Evolutionary conservation across 371 early-diverging fungal genomes (phyloP).

Genomic region (Mortierella sp.): DNA sequence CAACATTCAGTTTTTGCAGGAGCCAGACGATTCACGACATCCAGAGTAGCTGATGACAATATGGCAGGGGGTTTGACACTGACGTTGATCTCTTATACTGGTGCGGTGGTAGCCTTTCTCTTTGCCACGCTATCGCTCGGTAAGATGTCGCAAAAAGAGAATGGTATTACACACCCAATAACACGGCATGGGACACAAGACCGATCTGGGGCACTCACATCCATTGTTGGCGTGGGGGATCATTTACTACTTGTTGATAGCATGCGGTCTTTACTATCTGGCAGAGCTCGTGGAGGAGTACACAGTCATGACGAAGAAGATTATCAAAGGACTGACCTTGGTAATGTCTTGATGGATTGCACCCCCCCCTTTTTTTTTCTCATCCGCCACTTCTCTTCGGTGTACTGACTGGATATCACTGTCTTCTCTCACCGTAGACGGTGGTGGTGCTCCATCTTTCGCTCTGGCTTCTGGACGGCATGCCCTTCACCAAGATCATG

Average conservation of each 20-base stretch:
- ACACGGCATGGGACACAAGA: too few species aligned
- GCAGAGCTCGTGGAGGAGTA: constrained; percentile 77
- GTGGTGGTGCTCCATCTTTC: constrained; percentile 72
- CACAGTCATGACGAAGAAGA: constrained; percentile 80
- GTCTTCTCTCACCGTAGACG: constrained; percentile 43
- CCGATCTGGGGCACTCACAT: too few species aligned
- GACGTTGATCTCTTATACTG: constrained; percentile 40
- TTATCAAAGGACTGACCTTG: constrained; percentile 75
- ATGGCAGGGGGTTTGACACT: constrained; percentile 29
- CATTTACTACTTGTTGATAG: too few species aligned
- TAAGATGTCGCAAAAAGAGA: constrained; percentile 6
- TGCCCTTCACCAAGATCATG: constrained; percentile 69
- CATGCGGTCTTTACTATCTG: constrained; percentile 80
- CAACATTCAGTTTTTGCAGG: too few species aligned
- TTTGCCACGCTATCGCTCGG: constrained; percentile 50
- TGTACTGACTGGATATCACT: too few species aligned
- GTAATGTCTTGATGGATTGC: constrained; percentile 47
- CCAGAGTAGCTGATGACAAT: not conserved
- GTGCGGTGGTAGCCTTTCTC: constrained; percentile 36
- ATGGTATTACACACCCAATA: too few species aligned
- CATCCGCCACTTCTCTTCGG: too few species aligned
- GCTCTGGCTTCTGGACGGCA: constrained; percentile 73
- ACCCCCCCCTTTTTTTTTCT: not conserved
- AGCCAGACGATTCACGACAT: not conserved
- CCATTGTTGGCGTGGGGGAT: too few species aligned